These are phyloP conservation scores for Lactarius quietus DNA, from an alignment of 768 basidiomycete species.

Conservation along the genomic window DNA sequence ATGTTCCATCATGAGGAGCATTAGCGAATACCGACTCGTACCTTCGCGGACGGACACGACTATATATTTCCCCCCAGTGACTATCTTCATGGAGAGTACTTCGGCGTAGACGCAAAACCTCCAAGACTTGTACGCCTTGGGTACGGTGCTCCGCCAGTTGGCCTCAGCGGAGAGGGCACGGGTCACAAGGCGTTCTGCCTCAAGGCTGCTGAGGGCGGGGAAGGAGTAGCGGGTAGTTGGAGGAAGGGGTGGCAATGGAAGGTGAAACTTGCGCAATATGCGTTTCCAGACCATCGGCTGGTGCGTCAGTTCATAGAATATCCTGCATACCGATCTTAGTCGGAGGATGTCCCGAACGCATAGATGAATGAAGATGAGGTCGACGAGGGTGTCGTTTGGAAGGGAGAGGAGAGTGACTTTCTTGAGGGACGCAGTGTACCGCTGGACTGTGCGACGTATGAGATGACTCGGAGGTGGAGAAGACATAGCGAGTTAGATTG, in stretches of 20 bases:
- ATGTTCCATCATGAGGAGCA: slow-evolving; percentile 27
- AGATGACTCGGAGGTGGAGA: slow-evolving; percentile 5
- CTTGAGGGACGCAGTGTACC: neutral
- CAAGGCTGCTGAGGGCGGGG: slow-evolving; percentile 21
- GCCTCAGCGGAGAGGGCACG: slow-evolving; percentile 25
- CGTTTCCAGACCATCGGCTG: slow-evolving; percentile 26
- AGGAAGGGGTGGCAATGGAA: slow-evolving; percentile 25
- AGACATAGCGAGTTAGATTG: slow-evolving; percentile 8
- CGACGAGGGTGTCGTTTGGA: slow-evolving; percentile 23
- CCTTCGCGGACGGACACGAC: slow-evolving; percentile 21
- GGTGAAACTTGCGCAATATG: slow-evolving; percentile 21
- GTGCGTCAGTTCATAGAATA: slow-evolving; percentile 24
- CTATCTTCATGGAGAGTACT: slow-evolving; percentile 24
- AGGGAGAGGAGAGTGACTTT: slow-evolving; percentile 11
- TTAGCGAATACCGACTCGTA: slow-evolving; percentile 17
- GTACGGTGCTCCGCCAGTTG: slow-evolving; percentile 26
- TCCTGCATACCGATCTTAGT: slow-evolving; percentile 22
- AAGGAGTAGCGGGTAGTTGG: slow-evolving; percentile 24
- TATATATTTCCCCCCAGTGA: slow-evolving; percentile 26
- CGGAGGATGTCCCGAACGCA: slow-evolving; percentile 25
- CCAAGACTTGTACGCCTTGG: slow-evolving; percentile 20
- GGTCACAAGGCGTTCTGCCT: slow-evolving; percentile 24
- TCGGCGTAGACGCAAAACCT: slow-evolving; percentile 15
- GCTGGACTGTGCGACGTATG: slow-evolving; percentile 17
- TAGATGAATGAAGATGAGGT: slow-evolving; percentile 22